These are phyloP conservation scores for Tolypocladium ophioglossoides DNA, from an alignment of 2,329 filamentous ascomycete genomes.

Conservation along the genomic window DNA sequence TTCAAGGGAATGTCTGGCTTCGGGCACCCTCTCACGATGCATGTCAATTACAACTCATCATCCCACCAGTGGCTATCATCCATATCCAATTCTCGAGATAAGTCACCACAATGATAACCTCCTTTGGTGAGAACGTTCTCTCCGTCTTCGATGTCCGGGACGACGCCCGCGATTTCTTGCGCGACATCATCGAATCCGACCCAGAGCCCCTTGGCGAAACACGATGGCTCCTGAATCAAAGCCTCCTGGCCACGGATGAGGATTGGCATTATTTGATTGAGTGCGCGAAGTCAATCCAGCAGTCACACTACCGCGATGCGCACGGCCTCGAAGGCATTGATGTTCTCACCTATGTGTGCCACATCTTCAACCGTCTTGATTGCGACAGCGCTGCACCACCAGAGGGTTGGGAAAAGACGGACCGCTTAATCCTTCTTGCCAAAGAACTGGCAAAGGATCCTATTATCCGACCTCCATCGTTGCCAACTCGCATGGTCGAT, in stretches of 20 bases:
- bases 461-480: constrained; percentile 7
- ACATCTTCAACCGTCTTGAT: constrained; percentile 8
- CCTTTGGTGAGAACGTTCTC: constrained; percentile 13
- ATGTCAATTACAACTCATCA: no score
- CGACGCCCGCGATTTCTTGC: constrained; percentile 19
- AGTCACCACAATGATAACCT: not conserved
- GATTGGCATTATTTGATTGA: constrained; percentile 23
- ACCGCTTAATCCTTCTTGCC: constrained; percentile 21
- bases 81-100: not conserved
- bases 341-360: constrained; percentile 19
- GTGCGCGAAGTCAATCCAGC: constrained; percentile 19
- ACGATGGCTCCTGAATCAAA: constrained; percentile 16
- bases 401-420: constrained; percentile 23
- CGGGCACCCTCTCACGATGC: not conserved
- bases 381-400: constrained; percentile 1
- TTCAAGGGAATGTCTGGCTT: not conserved
- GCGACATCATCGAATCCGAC: constrained; percentile 16
- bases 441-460: constrained; percentile 15
- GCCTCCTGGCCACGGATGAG: constrained; percentile 21
- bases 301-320: constrained; percentile 4
- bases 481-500: not conserved
- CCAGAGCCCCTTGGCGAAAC: constrained; percentile 14
- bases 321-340: constrained; percentile 20
- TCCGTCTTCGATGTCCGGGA: constrained; percentile 21
- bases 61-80: not conserved